A percentile compares a stretch with the other conserved stretches of the same genome.
These are phyloP conservation scores for Flammula alnicola DNA, from an alignment of 1,284 basidiomycete genomes.

Conservation along the genomic window DNA sequence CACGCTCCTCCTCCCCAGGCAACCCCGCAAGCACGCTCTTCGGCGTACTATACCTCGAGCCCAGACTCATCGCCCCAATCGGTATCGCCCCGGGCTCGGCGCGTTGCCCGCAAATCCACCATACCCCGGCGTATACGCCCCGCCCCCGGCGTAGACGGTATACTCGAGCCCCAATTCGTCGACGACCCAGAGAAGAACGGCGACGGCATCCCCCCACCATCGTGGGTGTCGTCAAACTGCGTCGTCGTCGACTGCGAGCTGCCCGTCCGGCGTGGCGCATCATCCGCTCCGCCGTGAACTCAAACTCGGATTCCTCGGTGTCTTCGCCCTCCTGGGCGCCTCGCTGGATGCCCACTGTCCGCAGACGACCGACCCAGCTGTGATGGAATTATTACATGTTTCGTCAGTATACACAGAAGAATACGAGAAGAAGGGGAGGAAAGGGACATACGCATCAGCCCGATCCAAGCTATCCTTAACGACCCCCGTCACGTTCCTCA, in stretches of 20 bases:
- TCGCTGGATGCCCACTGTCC: slow-evolving; percentile 76
- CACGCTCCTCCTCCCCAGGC: slow-evolving; percentile 27
- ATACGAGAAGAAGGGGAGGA: slow-evolving; percentile 6
- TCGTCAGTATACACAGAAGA: slow-evolving; percentile 5
- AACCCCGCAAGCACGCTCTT: slow-evolving; percentile 28
- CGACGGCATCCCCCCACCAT: slow-evolving; percentile 19
- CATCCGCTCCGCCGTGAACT: slow-evolving; percentile 8
- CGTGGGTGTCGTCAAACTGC: slow-evolving; percentile 3
- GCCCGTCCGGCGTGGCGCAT: slow-evolving; percentile 26
- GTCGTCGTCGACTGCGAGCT: slow-evolving; percentile 23
- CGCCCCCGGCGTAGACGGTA: slow-evolving; percentile 38
- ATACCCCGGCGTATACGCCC: slow-evolving; percentile 24
- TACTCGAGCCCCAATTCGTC: slow-evolving; percentile 31
- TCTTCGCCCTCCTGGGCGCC: slow-evolving; percentile 33
- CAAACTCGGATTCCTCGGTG: slow-evolving; percentile 14
- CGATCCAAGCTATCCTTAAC: slow-evolving; percentile 88
- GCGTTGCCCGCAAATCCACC: slow-evolving; percentile 15
- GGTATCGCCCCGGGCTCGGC: slow-evolving; percentile 32
- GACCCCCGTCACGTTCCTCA: slow-evolving; percentile 83
- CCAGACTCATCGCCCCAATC: slow-evolving; percentile 38
- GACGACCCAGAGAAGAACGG: slow-evolving; percentile 24
- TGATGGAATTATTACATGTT: slow-evolving; percentile 1
- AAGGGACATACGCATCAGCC: slow-evolving; percentile 80
- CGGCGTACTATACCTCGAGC: slow-evolving; percentile 34
- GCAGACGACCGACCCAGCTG: slow-evolving; percentile 81